Evolutionary conservation across 306 rosid genomes (phyloP), one percentile per base, ranked within the genome.

Genomic region (Cyclanthera cordifolia): DNA sequence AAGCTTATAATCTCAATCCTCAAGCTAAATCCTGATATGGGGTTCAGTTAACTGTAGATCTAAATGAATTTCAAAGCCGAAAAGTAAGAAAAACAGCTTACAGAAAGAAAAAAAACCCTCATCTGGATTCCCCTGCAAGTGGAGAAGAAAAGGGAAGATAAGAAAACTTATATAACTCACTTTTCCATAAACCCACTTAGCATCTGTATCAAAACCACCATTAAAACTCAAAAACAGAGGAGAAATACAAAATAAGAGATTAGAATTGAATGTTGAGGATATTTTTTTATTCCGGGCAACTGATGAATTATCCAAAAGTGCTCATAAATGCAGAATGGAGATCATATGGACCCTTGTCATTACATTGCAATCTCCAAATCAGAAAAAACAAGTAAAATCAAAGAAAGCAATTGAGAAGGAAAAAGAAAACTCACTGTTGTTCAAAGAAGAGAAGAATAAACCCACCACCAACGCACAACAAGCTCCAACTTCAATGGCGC

Each of bases 41-140:
- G 47, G 60, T 69, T 20, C 65, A 64, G 68, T 60, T 75, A 68
- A 37, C 80, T 61, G 74, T 86, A 83, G 95, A 86, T 89, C 99
- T 87, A 83, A 84, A 61, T 56, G 70, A 72, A 76, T 73, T 61
- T 55, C 63, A 76, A 73, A 78, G 80, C 70, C 41, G 77, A 60
- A 41, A 55, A 82, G 30, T 69, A 75, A 6, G 21, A 50, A 39
- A 46, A 24, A 14, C n/a, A 66, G 23, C 64, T 57, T 28, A 27
- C 64, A 57, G 12, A 55, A 55, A 55, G n/a, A n/a, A n/a, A n/a
- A n/a, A n/a, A 57, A 0, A 43, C 67, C 32, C 23, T 27, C 30
- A 27, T 27, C 30, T 27, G 2, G 28, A 61, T 19, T 61, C 34
- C 27, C 4, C 69, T 43, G 32, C 6, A 64, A 64, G 46, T 64